Base-by-base conservation (phyloP, 306 rosid genomes). In the Pyrus communis region DNA sequence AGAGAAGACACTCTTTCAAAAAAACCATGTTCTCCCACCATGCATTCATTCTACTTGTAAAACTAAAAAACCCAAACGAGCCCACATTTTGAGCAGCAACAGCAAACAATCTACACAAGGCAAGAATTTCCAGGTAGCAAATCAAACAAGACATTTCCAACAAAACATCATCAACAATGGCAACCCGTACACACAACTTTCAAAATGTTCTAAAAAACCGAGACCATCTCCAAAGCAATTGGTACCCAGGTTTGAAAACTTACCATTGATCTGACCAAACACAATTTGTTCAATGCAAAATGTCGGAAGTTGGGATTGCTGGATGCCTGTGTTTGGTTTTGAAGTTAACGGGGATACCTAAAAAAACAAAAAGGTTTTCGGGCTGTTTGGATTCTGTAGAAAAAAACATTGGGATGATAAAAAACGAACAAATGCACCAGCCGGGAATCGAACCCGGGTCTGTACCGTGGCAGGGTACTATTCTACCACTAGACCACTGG, bases 401-500 rank as follows among this genome's bases (percentile, higher is more conserved):
- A 55, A 8, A 25, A 25, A 52, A 17, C n/a, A 2, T 18, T 18
- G 10, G 21, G 9, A 18, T 40, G 11, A 9, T 40, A 9, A 52
- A 52, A 40, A 12, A 4, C 0, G 11, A 3, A 18, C 9, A 13
- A 3, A 0, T 72, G 94, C 91, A 85, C 89, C 91, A 86, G 90
- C 91, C 88, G 88, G 95, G 90, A 91, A 89, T 91, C 91, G 87
- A 91, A 89, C 91, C 93, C 87, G 83, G 80, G 83, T 78, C 80
- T 78, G 77, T 78, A 74, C 77, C 80, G 83, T 70, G 80, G 83
- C 86, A 89, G 90, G 91, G 90, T 82, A 88, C 90, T 92, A 89
- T 88, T 88, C 97, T 89, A 86, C 91, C 91, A 87, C 93, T 88
- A 92, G 91, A 86, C 93, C 91, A 87, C 91, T 88, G 93, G 95